phyloP scores from a whole-genome alignment of 768 basidiomycete species.

The Tremella yokohamensis region DNA sequence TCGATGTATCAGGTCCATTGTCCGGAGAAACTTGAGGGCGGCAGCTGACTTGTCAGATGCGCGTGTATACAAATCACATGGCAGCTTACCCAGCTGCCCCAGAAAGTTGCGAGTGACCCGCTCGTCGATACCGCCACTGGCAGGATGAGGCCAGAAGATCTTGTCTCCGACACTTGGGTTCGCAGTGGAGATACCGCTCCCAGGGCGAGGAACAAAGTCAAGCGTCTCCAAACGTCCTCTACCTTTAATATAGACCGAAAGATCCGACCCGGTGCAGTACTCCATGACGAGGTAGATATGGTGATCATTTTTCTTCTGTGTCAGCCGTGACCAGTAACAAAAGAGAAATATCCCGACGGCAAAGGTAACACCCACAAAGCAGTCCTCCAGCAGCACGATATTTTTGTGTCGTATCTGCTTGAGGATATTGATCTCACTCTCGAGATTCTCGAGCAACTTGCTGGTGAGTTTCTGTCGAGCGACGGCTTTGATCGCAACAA shows the following conservation, averaged over 20 bases:
- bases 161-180: conserved; percentile 43
- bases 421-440: conserved; percentile 94
- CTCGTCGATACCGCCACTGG: conserved; percentile 83
- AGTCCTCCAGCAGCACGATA: conserved; percentile 87
- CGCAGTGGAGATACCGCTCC: conserved; percentile 55
- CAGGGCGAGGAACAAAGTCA: conserved; percentile 65
- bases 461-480: conserved; percentile 78
- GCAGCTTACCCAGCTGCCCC: conserved; percentile 73
- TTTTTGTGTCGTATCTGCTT: conserved; percentile 89
- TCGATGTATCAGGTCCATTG: conserved; percentile 85
- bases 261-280: conserved; percentile 91
- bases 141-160: conserved; percentile 86
- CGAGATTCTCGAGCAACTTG: conserved; percentile 95
- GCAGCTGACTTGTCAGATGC: conserved; percentile 61
- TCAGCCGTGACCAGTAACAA: conserved; percentile 11
- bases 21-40: conserved; percentile 85
- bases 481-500: conserved; percentile 93
- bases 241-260: conserved; percentile 95
- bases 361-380: conserved; percentile 62
- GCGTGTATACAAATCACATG: not conserved
- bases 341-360: not conserved
- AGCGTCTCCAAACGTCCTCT: conserved; percentile 88
- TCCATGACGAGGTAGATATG: conserved; percentile 91
- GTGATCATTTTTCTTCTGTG: conserved; percentile 54
- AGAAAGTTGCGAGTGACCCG: conserved; percentile 87